Evolutionary conservation across 306 rosid genomes (phyloP).

Genomic region (Vachellia pachyceras): DNA sequence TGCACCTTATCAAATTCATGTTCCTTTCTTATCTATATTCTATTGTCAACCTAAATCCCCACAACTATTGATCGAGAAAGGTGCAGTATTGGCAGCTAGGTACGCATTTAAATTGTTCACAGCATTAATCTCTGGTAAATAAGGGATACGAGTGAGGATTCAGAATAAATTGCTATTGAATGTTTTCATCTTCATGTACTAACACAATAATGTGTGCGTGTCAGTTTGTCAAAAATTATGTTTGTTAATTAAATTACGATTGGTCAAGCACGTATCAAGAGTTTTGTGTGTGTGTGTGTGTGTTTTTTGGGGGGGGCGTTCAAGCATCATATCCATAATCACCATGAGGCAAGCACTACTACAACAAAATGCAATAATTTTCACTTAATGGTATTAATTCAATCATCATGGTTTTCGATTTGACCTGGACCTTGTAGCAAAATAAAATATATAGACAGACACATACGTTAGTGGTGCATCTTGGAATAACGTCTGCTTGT

Average conservation of each 20-base stretch:
- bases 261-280: neutral
- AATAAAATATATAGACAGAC: neutral
- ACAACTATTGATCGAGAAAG: neutral
- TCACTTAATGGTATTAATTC: neutral
- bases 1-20: slow-evolving; percentile 25
- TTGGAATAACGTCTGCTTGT: neutral
- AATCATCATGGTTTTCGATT: neutral
- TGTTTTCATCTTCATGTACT: neutral
- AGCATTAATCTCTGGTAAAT: neutral
- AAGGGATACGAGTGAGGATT: neutral
- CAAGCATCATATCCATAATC: neutral
- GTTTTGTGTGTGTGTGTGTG: too few species aligned
- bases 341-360: neutral
- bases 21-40: neutral
- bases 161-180: neutral
- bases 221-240: too few species aligned
- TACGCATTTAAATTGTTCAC: neutral
- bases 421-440: neutral
- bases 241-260: too few species aligned
- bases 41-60: neutral
- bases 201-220: neutral
- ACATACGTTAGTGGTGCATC: neutral
- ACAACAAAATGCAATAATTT: neutral
- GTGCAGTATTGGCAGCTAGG: neutral
- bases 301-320: too few species aligned